phyloP scores from a whole-genome alignment of 352 stramenopile species.

The Phytopythium montanum region DNA sequence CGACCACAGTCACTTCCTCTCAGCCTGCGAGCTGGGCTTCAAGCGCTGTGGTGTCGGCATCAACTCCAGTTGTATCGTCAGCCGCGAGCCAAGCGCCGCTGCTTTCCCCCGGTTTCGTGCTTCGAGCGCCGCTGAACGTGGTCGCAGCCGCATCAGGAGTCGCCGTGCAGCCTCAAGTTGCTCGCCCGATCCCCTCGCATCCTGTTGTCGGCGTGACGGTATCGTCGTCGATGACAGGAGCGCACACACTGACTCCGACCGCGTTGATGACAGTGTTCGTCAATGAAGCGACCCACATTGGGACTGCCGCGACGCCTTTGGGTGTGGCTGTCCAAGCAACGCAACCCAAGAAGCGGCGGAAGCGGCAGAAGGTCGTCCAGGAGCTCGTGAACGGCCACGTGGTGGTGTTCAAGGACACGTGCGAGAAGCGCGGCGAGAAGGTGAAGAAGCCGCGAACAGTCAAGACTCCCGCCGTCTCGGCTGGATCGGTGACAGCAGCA shows the following conservation, averaged over 20 bases:
- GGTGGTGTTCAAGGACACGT: constrained; percentile 50
- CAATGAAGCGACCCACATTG: neutral
- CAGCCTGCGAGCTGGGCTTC: neutral
- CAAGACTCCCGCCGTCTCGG: constrained; percentile 9
- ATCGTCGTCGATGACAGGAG: neutral
- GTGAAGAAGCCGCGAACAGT: constrained; percentile 39
- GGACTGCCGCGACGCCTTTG: neutral
- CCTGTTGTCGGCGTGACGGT: neutral
- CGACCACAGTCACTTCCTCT: neutral
- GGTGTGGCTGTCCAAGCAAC: neutral
- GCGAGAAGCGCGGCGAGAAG: constrained; percentile 56
- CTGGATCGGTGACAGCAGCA: neutral
- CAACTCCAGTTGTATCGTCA: neutral
- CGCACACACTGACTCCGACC: neutral
- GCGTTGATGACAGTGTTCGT: neutral
- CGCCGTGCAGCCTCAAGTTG: neutral
- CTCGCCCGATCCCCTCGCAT: neutral
- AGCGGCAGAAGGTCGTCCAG: constrained; percentile 47
- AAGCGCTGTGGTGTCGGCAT: neutral
- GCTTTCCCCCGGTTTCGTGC: neutral
- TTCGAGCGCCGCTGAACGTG: neutral
- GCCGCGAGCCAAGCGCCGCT: neutral
- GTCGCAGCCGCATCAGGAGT: neutral
- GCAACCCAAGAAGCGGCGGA: constrained; percentile 21
- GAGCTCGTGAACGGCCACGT: constrained; percentile 39